These are phyloP conservation scores for Peronospora belbahrii DNA, from an alignment of 352 stramenopile species.

Conservation along the genomic window DNA sequence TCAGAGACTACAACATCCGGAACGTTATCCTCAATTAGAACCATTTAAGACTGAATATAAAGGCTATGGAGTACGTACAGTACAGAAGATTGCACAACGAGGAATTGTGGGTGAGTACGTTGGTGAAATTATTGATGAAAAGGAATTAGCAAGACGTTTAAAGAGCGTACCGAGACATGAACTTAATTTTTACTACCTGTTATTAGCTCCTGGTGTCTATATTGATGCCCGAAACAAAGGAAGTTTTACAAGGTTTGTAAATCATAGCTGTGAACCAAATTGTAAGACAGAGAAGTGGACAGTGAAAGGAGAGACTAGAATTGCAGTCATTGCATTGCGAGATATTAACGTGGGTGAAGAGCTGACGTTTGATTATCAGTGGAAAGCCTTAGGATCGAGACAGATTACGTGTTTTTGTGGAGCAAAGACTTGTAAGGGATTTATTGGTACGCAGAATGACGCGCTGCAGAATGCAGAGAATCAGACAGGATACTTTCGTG, in stretches of 20 bases:
- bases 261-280: constrained; percentile 93
- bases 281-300: constrained; percentile 94
- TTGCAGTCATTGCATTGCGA: constrained; percentile 90
- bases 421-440: constrained; percentile 56
- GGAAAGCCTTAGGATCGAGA: constrained; percentile 75
- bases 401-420: constrained; percentile 78
- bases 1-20: constrained; percentile 65
- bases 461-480: constrained; percentile 28
- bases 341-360: constrained; percentile 87
- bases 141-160: constrained; percentile 57
- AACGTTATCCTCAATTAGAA: constrained; percentile 56
- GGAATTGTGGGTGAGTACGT: constrained; percentile 88
- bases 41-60: constrained; percentile 79
- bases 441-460: constrained; percentile 57
- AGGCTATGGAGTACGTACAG: constrained; percentile 76
- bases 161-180: constrained; percentile 59
- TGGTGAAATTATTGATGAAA: constrained; percentile 88
- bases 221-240: constrained; percentile 87
- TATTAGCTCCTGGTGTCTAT: constrained; percentile 76
- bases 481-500: constrained; percentile 49
- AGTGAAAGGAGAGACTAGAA: constrained; percentile 86
- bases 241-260: constrained; percentile 94
- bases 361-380: constrained; percentile 96
- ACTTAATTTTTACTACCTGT: constrained; percentile 84
- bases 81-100: constrained; percentile 46